phyloP scores from a whole-genome alignment of 306 rosid species.

The Dicorynia guianensis region DNA sequence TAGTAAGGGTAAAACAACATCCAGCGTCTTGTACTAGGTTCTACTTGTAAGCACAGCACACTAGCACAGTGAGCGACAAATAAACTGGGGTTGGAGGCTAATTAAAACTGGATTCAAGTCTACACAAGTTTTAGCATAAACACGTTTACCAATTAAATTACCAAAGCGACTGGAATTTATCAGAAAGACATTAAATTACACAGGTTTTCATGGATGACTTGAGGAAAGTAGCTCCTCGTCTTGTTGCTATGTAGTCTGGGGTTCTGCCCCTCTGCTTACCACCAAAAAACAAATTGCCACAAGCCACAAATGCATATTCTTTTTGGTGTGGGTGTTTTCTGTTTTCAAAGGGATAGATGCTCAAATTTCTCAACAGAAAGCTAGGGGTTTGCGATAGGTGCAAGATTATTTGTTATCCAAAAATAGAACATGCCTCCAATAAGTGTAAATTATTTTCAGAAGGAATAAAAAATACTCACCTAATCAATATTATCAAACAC shows the following conservation, averaged over 20 bases:
- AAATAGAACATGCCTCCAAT: slow-evolving; percentile 9
- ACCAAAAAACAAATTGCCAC: not conserved
- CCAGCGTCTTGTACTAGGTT: slow-evolving; percentile 11
- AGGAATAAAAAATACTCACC: too few relatives aligned
- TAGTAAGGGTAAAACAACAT: slow-evolving; percentile 17
- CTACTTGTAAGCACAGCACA: not conserved
- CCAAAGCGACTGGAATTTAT: not conserved
- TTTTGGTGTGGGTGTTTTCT: not conserved
- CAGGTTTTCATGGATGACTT: too few relatives aligned
- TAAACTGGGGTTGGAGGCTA: not conserved
- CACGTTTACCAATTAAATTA: slow-evolving; percentile 10
- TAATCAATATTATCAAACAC: too few relatives aligned
- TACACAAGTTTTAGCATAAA: not conserved
- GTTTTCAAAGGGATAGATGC: slow-evolving; percentile 13
- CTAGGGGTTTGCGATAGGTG: not conserved
- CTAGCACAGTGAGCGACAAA: not conserved
- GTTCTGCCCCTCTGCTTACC: too few relatives aligned
- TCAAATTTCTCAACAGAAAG: not conserved
- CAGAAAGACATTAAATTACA: not conserved
- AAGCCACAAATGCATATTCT: not conserved
- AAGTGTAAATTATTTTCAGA: slow-evolving; percentile 21
- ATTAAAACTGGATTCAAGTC: slow-evolving; percentile 21
- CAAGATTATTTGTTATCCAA: not conserved
- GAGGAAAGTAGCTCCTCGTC: too few relatives aligned
- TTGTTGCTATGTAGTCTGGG: too few relatives aligned